These are phyloP conservation scores for Hyaloperonospora brassicae DNA, from an alignment of 352 stramenopile species.

Conservation along the genomic window DNA sequence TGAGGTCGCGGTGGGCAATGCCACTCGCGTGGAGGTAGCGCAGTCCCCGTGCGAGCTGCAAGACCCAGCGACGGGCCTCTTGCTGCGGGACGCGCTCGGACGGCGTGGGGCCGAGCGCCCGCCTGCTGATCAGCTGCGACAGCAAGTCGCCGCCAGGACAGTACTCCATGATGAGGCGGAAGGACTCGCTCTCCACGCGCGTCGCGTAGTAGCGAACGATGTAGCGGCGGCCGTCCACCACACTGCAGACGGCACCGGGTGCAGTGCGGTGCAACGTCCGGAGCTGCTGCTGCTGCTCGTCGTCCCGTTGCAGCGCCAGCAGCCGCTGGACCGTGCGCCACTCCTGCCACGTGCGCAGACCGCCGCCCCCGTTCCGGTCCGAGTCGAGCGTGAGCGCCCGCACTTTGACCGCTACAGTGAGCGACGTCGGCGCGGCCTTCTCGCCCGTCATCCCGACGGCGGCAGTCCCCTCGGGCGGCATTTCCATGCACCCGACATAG, in stretches of 20 bases:
- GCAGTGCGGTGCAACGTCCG: slow-evolving; percentile 1
- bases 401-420: slow-evolving; percentile 29
- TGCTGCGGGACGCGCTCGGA: slow-evolving; percentile 25
- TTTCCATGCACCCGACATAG: slow-evolving; percentile 24
- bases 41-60: slow-evolving; percentile 38
- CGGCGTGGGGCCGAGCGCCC: slow-evolving; percentile 8
- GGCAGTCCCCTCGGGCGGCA: slow-evolving; percentile 2
- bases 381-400: slow-evolving; percentile 30
- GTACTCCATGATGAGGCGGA: slow-evolving; percentile 58
- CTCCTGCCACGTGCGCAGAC: slow-evolving; percentile 31
- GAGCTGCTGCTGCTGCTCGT: slow-evolving; percentile 7
- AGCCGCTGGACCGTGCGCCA: slow-evolving; percentile 33
- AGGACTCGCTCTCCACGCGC: slow-evolving; percentile 34
- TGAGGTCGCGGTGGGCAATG: slow-evolving; percentile 47
- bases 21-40: slow-evolving; percentile 36
- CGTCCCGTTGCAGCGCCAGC: slow-evolving; percentile 20
- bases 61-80: slow-evolving; percentile 31
- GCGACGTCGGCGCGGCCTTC: slow-evolving; percentile 6
- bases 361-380: slow-evolving; percentile 25
- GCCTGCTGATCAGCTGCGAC: slow-evolving; percentile 23
- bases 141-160: slow-evolving; percentile 46
- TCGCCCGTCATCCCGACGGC: slow-evolving; percentile 5
- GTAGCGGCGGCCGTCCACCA: slow-evolving; percentile 30
- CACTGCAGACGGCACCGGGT: slow-evolving; percentile 1
- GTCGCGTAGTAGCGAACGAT: slow-evolving; percentile 41